Evolutionary conservation across 2,329 filamentous ascomycete genomes (phyloP).

Genomic region (Sclerotinia sclerotiorum): DNA sequence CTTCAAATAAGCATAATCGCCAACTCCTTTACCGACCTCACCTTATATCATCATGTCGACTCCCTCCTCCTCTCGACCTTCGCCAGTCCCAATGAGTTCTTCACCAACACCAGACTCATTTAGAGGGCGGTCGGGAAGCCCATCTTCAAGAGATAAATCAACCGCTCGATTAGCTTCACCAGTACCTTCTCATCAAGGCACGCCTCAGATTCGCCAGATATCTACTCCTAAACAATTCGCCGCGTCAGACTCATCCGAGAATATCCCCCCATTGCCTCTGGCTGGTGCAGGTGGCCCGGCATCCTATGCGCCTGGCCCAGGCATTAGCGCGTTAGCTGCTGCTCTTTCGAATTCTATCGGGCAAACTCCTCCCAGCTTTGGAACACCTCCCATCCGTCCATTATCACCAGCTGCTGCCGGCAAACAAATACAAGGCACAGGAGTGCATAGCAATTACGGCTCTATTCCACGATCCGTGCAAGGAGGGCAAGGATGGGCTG

Average conservation of each 20-base stretch:
- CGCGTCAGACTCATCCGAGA: constrained; percentile 42
- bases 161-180: constrained; percentile 63
- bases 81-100: constrained; percentile 46
- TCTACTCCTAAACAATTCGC: constrained; percentile 47
- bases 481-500: constrained; percentile 45
- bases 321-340: constrained; percentile 82
- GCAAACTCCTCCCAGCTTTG: constrained; percentile 67
- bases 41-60: constrained; percentile 38
- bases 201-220: constrained; percentile 51
- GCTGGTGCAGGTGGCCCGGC: constrained; percentile 49
- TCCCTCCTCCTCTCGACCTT: constrained; percentile 41
- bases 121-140: constrained; percentile 42
- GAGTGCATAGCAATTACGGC: constrained; percentile 73
- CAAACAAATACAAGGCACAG: constrained; percentile 40
- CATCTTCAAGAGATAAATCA: constrained; percentile 51
- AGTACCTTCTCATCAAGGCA: constrained; percentile 48
- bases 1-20: not conserved
- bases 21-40: constrained; percentile 18
- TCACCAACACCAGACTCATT: constrained; percentile 43
- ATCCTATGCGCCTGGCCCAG: constrained; percentile 68
- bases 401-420: constrained; percentile 57
- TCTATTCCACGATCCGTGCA: constrained; percentile 61
- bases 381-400: constrained; percentile 59
- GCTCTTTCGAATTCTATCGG: constrained; percentile 77
- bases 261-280: constrained; percentile 60